Conservation (phyloP, 73 alveolate genomes). For the Diophrys appendiculata region DNA sequence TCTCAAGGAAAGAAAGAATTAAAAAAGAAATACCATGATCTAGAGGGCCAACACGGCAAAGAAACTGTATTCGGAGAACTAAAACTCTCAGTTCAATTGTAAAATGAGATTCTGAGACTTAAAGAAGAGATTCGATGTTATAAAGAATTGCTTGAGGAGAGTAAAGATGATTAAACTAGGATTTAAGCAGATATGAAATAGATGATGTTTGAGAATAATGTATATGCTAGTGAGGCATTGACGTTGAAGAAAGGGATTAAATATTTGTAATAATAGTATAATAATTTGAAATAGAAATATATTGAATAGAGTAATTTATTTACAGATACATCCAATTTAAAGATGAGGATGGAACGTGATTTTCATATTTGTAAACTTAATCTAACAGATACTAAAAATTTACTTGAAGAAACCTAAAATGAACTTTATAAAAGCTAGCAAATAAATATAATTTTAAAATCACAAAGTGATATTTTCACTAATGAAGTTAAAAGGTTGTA, state of each 20-base stretch:
- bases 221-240: no score
- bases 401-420: neutral
- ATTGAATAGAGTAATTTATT: no score
- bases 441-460: no score
- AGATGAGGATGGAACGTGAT: no score
- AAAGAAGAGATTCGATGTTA: neutral
- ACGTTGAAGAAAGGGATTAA: no score
- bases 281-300: no score
- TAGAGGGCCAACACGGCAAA: neutral
- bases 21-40: conserved; percentile 19
- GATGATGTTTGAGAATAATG: neutral
- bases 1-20: conserved; percentile 2
- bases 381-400: no score
- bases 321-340: no score
- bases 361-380: no score
- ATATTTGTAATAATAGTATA: no score
- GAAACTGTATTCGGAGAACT: conserved; percentile 18
- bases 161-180: neutral
- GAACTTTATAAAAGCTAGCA: neutral
- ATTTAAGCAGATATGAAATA: neutral
- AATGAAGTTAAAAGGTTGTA: neutral
- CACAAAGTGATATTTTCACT: neutral
- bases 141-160: neutral
- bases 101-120: neutral
- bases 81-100: conserved; percentile 20